Evolutionary conservation across 306 rosid genomes (phyloP).

Genomic region (Prunus armeniaca): DNA sequence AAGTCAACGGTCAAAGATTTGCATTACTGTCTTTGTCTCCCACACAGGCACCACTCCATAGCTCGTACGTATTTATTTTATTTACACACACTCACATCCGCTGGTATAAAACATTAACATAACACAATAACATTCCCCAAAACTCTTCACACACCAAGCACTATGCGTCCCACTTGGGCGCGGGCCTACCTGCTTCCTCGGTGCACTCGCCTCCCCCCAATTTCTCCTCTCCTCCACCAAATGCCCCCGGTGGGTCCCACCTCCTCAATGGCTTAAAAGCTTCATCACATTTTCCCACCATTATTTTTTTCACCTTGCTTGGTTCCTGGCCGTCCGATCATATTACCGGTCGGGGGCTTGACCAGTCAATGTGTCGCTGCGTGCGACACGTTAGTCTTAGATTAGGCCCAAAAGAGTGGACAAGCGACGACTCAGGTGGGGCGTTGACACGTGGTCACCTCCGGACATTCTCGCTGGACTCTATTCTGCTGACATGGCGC

Average conservation of each 20-base stretch:
- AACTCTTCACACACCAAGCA: slow-evolving; percentile 61
- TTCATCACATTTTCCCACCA: background rate
- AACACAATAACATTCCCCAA: slow-evolving; percentile 57
- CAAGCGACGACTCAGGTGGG: slow-evolving; percentile 17
- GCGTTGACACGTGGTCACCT: slow-evolving; percentile 18
- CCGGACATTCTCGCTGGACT: background rate
- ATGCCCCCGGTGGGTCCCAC: slow-evolving; percentile 4
- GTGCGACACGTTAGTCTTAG: slow-evolving; percentile 26
- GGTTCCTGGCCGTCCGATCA: slow-evolving; percentile 32
- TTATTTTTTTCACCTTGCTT: background rate
- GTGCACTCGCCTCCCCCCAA: slow-evolving; percentile 52
- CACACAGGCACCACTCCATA: slow-evolving; percentile 23
- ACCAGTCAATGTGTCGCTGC: slow-evolving; percentile 22
- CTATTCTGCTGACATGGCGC: background rate
- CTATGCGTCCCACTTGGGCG: slow-evolving; percentile 50
- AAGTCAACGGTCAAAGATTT: slow-evolving; percentile 88
- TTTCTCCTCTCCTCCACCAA: slow-evolving; percentile 19
- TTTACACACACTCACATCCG: background rate
- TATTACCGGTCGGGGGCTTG: slow-evolving; percentile 43
- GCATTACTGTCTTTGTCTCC: slow-evolving; percentile 67
- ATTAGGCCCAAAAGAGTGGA: slow-evolving; percentile 5
- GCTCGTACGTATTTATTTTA: background rate
- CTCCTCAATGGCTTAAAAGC: no score
- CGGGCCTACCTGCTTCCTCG: slow-evolving; percentile 65
- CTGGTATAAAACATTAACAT: background rate